phyloP scores from a whole-genome alignment of 2,329 filamentous ascomycete species.

The Fusarium caatingaense region DNA sequence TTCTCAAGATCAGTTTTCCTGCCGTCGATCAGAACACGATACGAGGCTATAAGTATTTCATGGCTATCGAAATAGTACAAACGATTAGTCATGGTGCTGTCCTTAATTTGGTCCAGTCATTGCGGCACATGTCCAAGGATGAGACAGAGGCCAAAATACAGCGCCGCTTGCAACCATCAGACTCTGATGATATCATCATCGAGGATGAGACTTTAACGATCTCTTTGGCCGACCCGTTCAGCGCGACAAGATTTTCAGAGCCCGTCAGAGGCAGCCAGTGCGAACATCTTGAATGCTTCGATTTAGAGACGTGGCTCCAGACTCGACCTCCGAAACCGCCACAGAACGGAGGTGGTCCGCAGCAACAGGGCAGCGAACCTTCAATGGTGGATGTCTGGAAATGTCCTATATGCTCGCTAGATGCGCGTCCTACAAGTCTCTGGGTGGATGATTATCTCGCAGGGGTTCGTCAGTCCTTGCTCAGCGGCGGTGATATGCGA shows the following conservation, averaged over 20 bases:
- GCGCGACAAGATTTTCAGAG: constrained; percentile 69
- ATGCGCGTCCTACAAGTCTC: constrained; percentile 79
- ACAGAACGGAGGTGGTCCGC: constrained; percentile 20
- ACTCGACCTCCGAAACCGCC: constrained; percentile 66
- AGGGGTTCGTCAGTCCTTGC: constrained; percentile 68
- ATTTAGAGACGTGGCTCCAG: constrained; percentile 82
- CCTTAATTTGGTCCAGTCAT: constrained; percentile 53
- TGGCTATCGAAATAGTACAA: constrained; percentile 78
- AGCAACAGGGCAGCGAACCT: constrained; percentile 55
- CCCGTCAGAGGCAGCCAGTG: constrained; percentile 80
- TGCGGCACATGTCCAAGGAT: constrained; percentile 55
- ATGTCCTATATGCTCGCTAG: constrained; percentile 83
- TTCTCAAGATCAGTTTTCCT: constrained; percentile 63
- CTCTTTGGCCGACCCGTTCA: constrained; percentile 76
- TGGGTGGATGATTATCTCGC: constrained; percentile 79
- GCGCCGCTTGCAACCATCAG: constrained; percentile 52
- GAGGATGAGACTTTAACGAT: constrained; percentile 66
- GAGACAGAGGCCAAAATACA: constrained; percentile 69
- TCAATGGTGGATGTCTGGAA: constrained; percentile 78
- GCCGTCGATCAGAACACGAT: constrained; percentile 44
- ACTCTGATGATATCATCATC: constrained; percentile 70
- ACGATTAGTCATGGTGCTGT: constrained; percentile 61
- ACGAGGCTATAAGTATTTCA: constrained; percentile 56
- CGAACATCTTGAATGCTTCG: constrained; percentile 87
- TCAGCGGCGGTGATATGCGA: constrained; percentile 29